A percentile compares a stretch with the other conserved stretches of the same genome.
Conservation (phyloP, 1,284 basidiomycete species). For the Marasmius tenuissimus region DNA sequence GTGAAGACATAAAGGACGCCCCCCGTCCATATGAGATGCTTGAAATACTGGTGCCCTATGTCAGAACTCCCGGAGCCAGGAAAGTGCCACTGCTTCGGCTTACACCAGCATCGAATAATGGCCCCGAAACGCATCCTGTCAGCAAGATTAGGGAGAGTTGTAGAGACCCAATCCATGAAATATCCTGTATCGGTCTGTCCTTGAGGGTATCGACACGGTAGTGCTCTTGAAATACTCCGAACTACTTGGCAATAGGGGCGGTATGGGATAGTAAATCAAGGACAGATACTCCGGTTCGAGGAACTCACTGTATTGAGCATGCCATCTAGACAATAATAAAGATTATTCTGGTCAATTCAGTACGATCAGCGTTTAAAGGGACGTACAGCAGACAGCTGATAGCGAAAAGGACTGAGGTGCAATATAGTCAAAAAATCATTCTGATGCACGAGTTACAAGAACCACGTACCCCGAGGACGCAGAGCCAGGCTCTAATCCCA, state of each 20-base stretch:
- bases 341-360: background rate
- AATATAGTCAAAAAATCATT: background rate
- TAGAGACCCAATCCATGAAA: slow-evolving; percentile 22
- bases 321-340: slow-evolving; percentile 12
- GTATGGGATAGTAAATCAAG: background rate
- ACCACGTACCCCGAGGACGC: slow-evolving; percentile 18
- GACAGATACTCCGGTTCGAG: background rate
- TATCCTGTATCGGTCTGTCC: slow-evolving; percentile 17
- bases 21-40: slow-evolving; percentile 14
- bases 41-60: slow-evolving; percentile 14
- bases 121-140: slow-evolving; percentile 19
- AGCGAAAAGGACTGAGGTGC: slow-evolving; percentile 17
- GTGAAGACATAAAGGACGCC: slow-evolving; percentile 18
- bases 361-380: background rate
- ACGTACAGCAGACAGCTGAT: slow-evolving; percentile 19
- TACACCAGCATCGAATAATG: slow-evolving; percentile 22
- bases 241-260: slow-evolving; percentile 8
- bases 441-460: background rate
- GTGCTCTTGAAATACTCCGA: slow-evolving; percentile 20
- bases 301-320: slow-evolving; percentile 16
- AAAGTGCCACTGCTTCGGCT: background rate
- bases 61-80: background rate
- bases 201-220: slow-evolving; percentile 18
- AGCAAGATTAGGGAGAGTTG: slow-evolving; percentile 20
- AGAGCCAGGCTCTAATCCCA: slow-evolving; percentile 16